These are phyloP conservation scores for Nicotiana noctiflora DNA, from an alignment of 257 asterid genomes.

Conservation along the genomic window DNA sequence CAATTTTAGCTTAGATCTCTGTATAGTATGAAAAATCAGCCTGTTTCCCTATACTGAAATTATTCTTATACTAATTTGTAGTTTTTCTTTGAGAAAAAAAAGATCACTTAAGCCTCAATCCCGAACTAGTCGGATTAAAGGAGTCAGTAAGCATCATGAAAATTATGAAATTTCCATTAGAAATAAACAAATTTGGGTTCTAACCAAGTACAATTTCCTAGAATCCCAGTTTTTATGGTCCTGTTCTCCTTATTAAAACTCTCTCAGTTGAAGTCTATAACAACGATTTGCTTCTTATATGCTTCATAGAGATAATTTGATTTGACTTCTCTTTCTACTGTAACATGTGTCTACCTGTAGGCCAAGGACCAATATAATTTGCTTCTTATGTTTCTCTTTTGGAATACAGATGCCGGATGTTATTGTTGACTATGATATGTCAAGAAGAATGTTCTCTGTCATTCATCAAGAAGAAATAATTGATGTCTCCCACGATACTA, in stretches of 20 bases:
- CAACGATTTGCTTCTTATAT: neutral
- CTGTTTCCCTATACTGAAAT: neutral
- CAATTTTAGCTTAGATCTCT: neutral
- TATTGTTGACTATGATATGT: conserved; percentile 82
- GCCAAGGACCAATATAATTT: neutral
- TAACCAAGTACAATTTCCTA: neutral
- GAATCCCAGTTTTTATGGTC: neutral
- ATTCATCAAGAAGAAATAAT: conserved; percentile 80
- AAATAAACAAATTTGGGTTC: neutral
- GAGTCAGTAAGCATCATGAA: neutral
- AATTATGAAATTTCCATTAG: neutral
- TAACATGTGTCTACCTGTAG: no score
- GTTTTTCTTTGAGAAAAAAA: neutral
- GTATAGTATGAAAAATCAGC: neutral
- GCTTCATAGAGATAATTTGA: no score
- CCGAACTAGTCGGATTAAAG: neutral
- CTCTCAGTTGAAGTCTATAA: neutral
- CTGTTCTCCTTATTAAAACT: neutral
- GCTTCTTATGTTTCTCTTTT: neutral
- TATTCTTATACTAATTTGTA: neutral
- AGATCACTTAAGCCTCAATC: neutral
- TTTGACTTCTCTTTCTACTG: no score
- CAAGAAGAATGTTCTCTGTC: conserved; percentile 37
- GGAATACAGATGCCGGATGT: conserved; percentile 79
- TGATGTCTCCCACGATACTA: conserved; percentile 15